These are phyloP conservation scores for Cryphonectria japonica DNA, from an alignment of 2,329 filamentous ascomycete genomes.

Conservation along the genomic window DNA sequence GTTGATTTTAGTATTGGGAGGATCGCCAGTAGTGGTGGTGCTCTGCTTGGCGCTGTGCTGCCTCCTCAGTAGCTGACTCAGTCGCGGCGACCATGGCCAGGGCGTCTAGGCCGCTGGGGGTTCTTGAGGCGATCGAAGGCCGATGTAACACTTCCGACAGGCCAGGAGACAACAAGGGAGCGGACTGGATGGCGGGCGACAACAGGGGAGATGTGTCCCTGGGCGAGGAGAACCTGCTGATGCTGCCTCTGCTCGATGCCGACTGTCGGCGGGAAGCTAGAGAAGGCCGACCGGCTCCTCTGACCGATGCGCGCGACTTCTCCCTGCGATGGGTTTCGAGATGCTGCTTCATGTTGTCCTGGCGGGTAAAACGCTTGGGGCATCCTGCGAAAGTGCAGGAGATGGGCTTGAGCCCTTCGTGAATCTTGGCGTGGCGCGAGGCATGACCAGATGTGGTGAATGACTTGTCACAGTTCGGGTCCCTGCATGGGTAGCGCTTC, in stretches of 20 bases:
- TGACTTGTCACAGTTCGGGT: slow-evolving; percentile 73
- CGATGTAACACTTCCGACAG: slow-evolving; percentile 50
- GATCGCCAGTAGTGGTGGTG: slow-evolving; percentile 35
- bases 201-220: slow-evolving; percentile 40
- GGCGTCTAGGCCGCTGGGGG: slow-evolving; percentile 59
- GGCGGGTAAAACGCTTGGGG: slow-evolving; percentile 75
- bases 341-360: slow-evolving; percentile 89
- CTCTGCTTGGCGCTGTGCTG: slow-evolving; percentile 48
- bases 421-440: slow-evolving; percentile 83
- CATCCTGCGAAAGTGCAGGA: slow-evolving; percentile 64
- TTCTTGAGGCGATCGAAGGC: slow-evolving; percentile 44
- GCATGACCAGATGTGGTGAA: slow-evolving; percentile 86
- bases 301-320: slow-evolving; percentile 51
- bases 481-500: slow-evolving; percentile 76
- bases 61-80: slow-evolving; percentile 14
- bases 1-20: slow-evolving; percentile 19
- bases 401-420: slow-evolving; percentile 79
- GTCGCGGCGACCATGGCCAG: slow-evolving; percentile 57
- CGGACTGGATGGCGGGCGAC: slow-evolving; percentile 40
- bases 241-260: slow-evolving; percentile 35
- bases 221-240: slow-evolving; percentile 29
- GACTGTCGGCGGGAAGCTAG: slow-evolving; percentile 32
- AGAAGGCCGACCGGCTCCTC: slow-evolving; percentile 32
- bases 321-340: slow-evolving; percentile 75
- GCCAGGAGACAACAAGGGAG: slow-evolving; percentile 53